These are phyloP conservation scores for Volvox africanus DNA, from an alignment of 139 green algal genomes.

Conservation along the genomic window DNA sequence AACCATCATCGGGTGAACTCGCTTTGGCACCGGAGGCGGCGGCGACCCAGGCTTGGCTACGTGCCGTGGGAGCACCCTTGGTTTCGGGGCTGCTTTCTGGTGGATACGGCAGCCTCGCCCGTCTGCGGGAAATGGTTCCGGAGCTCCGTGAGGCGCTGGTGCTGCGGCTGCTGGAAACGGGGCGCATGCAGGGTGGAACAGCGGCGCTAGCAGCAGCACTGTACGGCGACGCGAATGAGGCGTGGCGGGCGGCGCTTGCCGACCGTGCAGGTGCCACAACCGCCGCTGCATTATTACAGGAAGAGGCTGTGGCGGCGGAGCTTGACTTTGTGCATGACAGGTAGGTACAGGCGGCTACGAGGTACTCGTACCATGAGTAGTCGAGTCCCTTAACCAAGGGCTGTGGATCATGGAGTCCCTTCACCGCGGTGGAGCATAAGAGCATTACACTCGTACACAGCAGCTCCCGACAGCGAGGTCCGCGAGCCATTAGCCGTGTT, in stretches of 20 bases:
- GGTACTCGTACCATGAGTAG: background rate
- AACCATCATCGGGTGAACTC: background rate
- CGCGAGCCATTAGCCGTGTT: too few relatives aligned
- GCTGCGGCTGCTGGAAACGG: constrained; percentile 38
- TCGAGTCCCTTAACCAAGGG: background rate
- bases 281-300: background rate
- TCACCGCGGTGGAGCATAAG: too few relatives aligned
- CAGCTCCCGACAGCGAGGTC: too few relatives aligned
- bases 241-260: background rate
- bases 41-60: constrained; percentile 11
- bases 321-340: constrained; percentile 26
- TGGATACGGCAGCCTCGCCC: constrained; percentile 10
- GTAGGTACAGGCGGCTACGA: background rate
- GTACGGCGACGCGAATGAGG: constrained; percentile 24
- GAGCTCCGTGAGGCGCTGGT: constrained; percentile 32
- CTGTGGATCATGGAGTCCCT: too few relatives aligned
- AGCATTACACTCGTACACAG: too few relatives aligned
- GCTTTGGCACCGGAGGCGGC: background rate
- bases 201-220: constrained; percentile 7
- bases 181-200: background rate
- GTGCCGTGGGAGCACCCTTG: constrained; percentile 8
- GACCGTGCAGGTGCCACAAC: background rate
- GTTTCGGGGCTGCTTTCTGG: constrained; percentile 13
- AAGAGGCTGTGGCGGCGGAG: constrained; percentile 2
- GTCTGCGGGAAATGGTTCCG: background rate